Evolutionary conservation across 768 basidiomycete species (phyloP), one percentile per base, ranked within the genome.

Genomic region (Russula virescens): DNA sequence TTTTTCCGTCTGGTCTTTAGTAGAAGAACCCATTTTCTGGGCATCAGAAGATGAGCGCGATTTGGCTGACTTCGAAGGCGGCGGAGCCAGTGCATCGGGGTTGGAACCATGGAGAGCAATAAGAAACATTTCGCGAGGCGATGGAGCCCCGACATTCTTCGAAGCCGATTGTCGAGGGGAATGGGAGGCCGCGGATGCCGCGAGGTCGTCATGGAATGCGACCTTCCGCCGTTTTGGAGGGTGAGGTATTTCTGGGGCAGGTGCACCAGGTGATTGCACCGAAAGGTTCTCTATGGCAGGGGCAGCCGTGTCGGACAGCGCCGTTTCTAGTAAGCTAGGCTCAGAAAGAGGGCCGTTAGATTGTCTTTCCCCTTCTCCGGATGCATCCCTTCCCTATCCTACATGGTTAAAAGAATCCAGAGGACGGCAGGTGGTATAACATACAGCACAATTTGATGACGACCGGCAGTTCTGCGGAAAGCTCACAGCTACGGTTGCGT

Each of bases 151-250:
- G 35, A 14, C 11, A 38, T 47, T 26, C 28, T 63, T 46, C 35
- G 21, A 58, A 1, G 45, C 16, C 21, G 23, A 35, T 42, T 40
- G 45, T 31, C 53, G 45, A 26, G 48, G 13, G 21, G 38, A 23
- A 40, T 26, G 45, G 48, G 31, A 4, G 31, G 6, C 16, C 9
- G 14, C n/a, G 7, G 28, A 23, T 25, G 42, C 26, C 25, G 19
- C 46, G 13, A 10, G 25, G 45, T 58, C 35, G 35, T 43, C 31
- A 6, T 45, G 21, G 31, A 58, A 61, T 9, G 47, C 14, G 25
- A 67, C 56, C 35, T 58, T 67, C 31, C 35, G 63, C 63, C 16
- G 61, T 47, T 67, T 61, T n/a, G 19, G 49, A 13, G 53, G 62
- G 19, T 5, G 46, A 47, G 42, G n/a, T 18, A 34, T 35, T 11